Evolutionary conservation across 2,329 filamentous ascomycete genomes (phyloP), one percentile per base, ranked within the genome.

Genomic region (Proliferodiscus dingleyae): DNA sequence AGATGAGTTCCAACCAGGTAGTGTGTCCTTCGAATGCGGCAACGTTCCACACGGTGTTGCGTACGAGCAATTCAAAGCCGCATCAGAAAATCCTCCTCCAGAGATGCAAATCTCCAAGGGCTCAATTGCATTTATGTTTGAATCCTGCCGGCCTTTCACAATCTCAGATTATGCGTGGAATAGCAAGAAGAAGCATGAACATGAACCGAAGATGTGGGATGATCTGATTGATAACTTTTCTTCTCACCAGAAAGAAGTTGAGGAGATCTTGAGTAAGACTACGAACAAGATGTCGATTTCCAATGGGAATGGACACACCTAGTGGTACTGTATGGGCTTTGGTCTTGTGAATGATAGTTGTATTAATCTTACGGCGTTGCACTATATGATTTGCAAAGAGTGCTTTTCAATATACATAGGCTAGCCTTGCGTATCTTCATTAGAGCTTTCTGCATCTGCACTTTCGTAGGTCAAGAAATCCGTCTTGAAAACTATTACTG

Each of bases 1-100:
- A 83, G 45, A 78, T 81, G 61, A 84, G 83, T 74, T 74, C 57
- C 65, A 69, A 47, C 71, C 72, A 5, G 71, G 71, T 15, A 68
- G 71, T 32, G 66, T 69, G 10, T 68, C 64, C 18, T 68, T 71
- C 43, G 64, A 67, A 46, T 63, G 60, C 19, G 64, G 64, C 4
- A 57, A 55, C 63, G 70, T 71, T 2, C 76, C 76, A 2, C 76
- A 80, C 54, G 74, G 74, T 3, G 68, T 53, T 0, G 70, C 70
- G 1, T 66, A 72, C 51, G 66, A 66, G 42, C 66, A 71, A 36
- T 71, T 71, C 54, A 68, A 70, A 47, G 13, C 60, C 62, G 74
- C 74, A 37, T 73, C 74, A 2, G 72, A 66, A 0, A 71, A 70
- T 46, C 69, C 65, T 1, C 64, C 68, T 11, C 71, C 70, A 46